Evolutionary conservation across 2,329 filamentous ascomycete species (phyloP), one percentile per base, ranked within the genome.

Genomic region (Gaeumannomyces sp.): DNA sequence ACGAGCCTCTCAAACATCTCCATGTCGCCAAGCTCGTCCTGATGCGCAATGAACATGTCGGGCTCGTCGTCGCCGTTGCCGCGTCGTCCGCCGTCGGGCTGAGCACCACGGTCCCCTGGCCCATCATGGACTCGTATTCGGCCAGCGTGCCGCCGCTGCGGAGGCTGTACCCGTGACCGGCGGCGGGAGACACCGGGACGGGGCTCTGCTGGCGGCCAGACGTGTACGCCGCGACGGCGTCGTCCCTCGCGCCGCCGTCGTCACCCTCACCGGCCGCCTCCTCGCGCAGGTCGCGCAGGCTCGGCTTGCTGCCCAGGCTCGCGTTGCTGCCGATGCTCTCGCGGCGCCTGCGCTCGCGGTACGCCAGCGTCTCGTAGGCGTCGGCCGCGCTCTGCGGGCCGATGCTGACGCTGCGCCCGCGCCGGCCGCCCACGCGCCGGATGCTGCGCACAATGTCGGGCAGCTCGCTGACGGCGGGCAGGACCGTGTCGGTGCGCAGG

Each of bases 311-410:
- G 68, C 75, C 76, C 45, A 83, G 64, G 66, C 78, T 80, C n/a
- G 77, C 76, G 64, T 84, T 81, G 72, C 83, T 83, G 65, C 78
- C 74, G 58, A 85, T 75, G 74, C 84, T 83, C 76, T 87, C 84
- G 38, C 83, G 75, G 35, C 84, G 76, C 65, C 80, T 78, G 28
- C 83, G 77, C 72, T 97, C 92, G 27, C 94, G 88, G 73, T 97
- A 97, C 7, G 94, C 95, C 61, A 99, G 81, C 27, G 93, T 92
- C 79, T 99, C 95, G 77, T 97, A 97, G 29, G 93, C 95, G 77
- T 99, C 95, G 2, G 95, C 95, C 67, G 93, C 93, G 60, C 93
- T 97, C 77, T 98, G 95, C 1, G 95, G 95, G 0, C 95, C 95
- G 64, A 98, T 85, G 7, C 93, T 97, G 45, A 98, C 87, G 38